phyloP scores from a whole-genome alignment of 306 rosid genomes.

The Inga oerstediana region DNA sequence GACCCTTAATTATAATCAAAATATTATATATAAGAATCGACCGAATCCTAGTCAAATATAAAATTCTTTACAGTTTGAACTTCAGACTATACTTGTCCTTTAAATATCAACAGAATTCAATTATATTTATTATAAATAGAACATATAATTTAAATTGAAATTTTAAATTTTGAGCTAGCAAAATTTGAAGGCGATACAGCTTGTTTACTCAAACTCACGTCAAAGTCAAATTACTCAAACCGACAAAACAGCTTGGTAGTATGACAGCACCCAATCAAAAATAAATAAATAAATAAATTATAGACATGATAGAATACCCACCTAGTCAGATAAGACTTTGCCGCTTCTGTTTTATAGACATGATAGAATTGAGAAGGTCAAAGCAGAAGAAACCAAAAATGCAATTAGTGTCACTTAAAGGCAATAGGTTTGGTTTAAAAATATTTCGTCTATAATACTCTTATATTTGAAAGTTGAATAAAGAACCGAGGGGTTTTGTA shows the following conservation, averaged over 20 bases:
- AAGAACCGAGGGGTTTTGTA: slow-evolving; percentile 28
- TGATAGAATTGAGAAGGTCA: not conserved
- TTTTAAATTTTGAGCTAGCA: not conserved
- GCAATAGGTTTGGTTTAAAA: not conserved
- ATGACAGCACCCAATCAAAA: not conserved
- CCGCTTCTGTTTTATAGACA: not conserved
- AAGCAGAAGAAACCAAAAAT: not conserved
- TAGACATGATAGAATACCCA: too few species aligned
- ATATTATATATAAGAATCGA: too few species aligned
- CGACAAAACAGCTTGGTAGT: not conserved
- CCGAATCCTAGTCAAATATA: not conserved
- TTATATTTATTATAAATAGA: not conserved
- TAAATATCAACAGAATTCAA: not conserved
- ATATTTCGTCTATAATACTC: slow-evolving; percentile 17
- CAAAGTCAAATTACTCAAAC: not conserved
- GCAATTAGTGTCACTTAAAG: not conserved
- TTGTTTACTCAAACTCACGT: not conserved
- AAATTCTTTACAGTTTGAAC: not conserved
- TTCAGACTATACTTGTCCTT: not conserved
- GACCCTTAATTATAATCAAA: too few species aligned
- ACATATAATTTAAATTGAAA: not conserved
- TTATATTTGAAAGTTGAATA: slow-evolving; percentile 31
- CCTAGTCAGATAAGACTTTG: too few species aligned
- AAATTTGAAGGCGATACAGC: not conserved
- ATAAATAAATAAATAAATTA: too few species aligned